Conservation (phyloP, 2,329 filamentous ascomycete genomes). For the Claviceps sp. region DNA sequence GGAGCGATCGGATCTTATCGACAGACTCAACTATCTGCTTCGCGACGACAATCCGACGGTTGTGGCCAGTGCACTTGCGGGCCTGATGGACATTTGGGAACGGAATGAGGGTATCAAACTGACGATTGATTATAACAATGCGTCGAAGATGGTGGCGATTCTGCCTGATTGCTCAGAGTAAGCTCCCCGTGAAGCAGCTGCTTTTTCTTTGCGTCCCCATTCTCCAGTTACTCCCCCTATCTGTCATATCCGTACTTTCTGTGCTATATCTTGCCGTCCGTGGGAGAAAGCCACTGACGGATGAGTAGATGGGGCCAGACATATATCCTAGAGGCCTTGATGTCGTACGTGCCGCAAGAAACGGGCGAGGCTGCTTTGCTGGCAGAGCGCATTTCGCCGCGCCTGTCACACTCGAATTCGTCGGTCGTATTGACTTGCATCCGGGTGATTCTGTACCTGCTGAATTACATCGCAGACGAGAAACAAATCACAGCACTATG, state of each 20-base stretch:
- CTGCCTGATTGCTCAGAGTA: conserved; percentile 94
- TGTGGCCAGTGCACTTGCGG: conserved; percentile 82
- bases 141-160: conserved; percentile 96
- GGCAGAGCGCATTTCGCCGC: conserved; percentile 88
- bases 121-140: conserved; percentile 94
- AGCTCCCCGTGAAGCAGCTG: conserved; percentile 19
- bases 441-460: conserved; percentile 87
- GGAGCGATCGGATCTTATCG: conserved; percentile 82
- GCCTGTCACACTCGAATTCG: conserved; percentile 92
- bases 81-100: conserved; percentile 97
- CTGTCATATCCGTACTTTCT: not conserved
- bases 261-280: not conserved
- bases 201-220: not conserved
- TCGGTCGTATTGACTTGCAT: conserved; percentile 94
- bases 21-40: conserved; percentile 76
- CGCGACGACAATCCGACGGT: conserved; percentile 96
- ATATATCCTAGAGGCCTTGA: conserved; percentile 92
- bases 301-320: conserved; percentile 85
- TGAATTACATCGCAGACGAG: conserved; percentile 95
- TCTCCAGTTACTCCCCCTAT: not conserved
- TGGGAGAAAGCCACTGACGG: not conserved
- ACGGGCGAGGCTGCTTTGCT: conserved; percentile 75
- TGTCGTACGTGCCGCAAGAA: conserved; percentile 95
- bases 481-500: conserved; percentile 79
- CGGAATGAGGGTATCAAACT: conserved; percentile 94